Percentiles rank a stretch among this genome's conserved stretches.
These are phyloP conservation scores for Kalmusia sp. DNA, from an alignment of 2,329 filamentous ascomycete genomes.

Conservation along the genomic window DNA sequence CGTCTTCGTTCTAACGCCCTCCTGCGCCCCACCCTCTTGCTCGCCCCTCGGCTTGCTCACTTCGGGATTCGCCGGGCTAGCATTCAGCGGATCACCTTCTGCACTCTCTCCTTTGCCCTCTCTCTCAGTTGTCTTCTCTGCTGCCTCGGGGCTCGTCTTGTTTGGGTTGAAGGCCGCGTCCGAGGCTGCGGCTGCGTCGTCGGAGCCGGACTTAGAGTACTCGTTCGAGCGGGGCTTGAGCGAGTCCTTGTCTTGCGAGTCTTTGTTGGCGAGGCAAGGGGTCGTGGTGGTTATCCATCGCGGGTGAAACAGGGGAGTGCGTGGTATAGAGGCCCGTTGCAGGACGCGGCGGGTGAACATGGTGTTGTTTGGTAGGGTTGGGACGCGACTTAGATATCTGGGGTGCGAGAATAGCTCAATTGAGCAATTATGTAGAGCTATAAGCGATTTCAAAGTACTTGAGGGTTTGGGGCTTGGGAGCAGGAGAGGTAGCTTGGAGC, in stretches of 20 bases:
- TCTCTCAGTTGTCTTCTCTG: conserved; percentile 51
- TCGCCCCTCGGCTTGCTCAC: conserved; percentile 59
- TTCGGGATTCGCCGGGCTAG: conserved; percentile 67
- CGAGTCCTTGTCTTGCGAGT: conserved; percentile 59
- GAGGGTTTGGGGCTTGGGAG: conserved; percentile 7
- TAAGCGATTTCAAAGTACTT: neutral
- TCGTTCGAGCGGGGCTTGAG: conserved; percentile 72
- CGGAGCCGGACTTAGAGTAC: conserved; percentile 71
- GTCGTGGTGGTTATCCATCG: conserved; percentile 32
- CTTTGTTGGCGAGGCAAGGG: conserved; percentile 45
- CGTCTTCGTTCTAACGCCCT: conserved; percentile 32
- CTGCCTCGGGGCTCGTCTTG: conserved; percentile 71
- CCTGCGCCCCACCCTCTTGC: conserved; percentile 47
- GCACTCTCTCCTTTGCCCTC: conserved; percentile 36
- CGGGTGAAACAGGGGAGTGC: conserved; percentile 14
- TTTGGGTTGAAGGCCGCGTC: conserved; percentile 73
- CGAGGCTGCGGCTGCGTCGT: conserved; percentile 61
- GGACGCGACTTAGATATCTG: neutral
- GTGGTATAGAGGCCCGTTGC: conserved; percentile 12
- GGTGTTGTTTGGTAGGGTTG: conserved; percentile 12
- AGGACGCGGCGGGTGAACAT: conserved; percentile 33
- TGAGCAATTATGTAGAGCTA: neutral
- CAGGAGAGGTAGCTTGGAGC: conserved; percentile 3
- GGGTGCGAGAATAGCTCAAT: neutral
- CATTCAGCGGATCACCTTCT: conserved; percentile 56